Base-by-base conservation (phyloP, 2,329 filamentous ascomycete genomes). In the Cladosporium sp. region DNA sequence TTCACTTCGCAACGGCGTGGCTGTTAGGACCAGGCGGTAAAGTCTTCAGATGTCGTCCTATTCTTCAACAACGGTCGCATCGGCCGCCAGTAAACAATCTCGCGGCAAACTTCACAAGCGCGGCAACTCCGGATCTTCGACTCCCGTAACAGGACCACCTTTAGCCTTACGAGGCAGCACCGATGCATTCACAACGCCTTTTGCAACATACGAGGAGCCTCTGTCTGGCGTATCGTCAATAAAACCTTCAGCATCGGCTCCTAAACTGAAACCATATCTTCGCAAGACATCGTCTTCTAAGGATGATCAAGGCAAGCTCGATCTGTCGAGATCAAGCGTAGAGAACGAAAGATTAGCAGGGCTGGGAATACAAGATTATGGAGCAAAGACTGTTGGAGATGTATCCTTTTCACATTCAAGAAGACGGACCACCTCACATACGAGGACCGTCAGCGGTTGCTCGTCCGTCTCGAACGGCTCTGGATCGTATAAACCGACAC, bases 241-340 rank as follows among this genome's bases (percentile, higher is more conserved):
- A 20, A 53, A 59, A 15, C 41, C 49, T 9, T 30, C 38, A 29
- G 55, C 50, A 22, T 60, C 63, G 16, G 62, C 62, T 8, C 59
- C 59, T 12, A 78, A 77, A 61, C 73, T 78, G 62, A 80, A 80
- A 61, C 77, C 78, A 2, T 74, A 79, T 52, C 66, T 79, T 46
- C 73, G 76, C 45, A 80, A 78, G 61, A 67, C 76, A 54, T 75
- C 76, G 16, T 68, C 69, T 39, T 71, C 74, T 52, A 75, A 76
- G 56, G 68, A 71, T 19, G 72, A 73, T 16, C 62, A 65, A 49
- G 65, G 65, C 20, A 57, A 58, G 39, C 71, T 81, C 48, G 78
- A 82, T 59, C 66, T 80, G 19, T 78, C 77, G 27, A 74, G 77
- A 27, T 74, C 78, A 3, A 72, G 73, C 5, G 71, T 73, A 12